A percentile compares a stretch with the other conserved stretches of the same genome.
These are phyloP conservation scores for Aspergillus sp. DNA, from an alignment of 2,329 filamentous ascomycete species.

Conservation along the genomic window DNA sequence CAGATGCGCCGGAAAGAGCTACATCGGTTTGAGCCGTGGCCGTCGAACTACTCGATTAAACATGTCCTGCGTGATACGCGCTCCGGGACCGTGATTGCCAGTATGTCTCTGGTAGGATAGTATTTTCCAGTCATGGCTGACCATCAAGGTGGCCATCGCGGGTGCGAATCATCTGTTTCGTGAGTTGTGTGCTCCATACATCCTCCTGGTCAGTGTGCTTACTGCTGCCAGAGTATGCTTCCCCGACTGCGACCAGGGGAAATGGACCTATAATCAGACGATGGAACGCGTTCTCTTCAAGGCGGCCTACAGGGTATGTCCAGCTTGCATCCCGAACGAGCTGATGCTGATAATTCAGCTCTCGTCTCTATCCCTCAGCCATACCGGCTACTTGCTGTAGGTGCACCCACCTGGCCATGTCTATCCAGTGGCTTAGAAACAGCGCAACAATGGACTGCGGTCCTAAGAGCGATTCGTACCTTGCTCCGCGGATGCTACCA, in stretches of 20 bases:
- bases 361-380: slow-evolving; percentile 28
- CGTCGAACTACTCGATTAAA: slow-evolving; percentile 17
- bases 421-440: slow-evolving; percentile 6
- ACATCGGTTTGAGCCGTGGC: slow-evolving; percentile 22
- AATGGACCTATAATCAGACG: slow-evolving; percentile 23
- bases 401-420: slow-evolving; percentile 1
- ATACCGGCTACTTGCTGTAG: slow-evolving; percentile 27
- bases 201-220: too few relatives aligned
- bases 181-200: too few relatives aligned
- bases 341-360: slow-evolving; percentile 16
- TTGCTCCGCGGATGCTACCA: slow-evolving; percentile 22
- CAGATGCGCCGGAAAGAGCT: slow-evolving; percentile 22
- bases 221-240: slow-evolving; percentile 23
- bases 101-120: slow-evolving; percentile 15
- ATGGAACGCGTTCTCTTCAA: slow-evolving; percentile 25
- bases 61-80: slow-evolving; percentile 25
- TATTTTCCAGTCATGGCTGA: slow-evolving; percentile 9
- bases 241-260: slow-evolving; percentile 20
- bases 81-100: slow-evolving; percentile 27
- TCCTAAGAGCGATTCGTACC: slow-evolving; percentile 22
- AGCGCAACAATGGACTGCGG: slow-evolving; percentile 30
- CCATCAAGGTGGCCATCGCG: slow-evolving; percentile 18
- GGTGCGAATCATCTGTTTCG: slow-evolving; percentile 23
- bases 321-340: neutral
- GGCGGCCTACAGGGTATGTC: slow-evolving; percentile 22